phyloP scores from a whole-genome alignment of 148 eudicot genomes.

The Chenopodium quinoa region DNA sequence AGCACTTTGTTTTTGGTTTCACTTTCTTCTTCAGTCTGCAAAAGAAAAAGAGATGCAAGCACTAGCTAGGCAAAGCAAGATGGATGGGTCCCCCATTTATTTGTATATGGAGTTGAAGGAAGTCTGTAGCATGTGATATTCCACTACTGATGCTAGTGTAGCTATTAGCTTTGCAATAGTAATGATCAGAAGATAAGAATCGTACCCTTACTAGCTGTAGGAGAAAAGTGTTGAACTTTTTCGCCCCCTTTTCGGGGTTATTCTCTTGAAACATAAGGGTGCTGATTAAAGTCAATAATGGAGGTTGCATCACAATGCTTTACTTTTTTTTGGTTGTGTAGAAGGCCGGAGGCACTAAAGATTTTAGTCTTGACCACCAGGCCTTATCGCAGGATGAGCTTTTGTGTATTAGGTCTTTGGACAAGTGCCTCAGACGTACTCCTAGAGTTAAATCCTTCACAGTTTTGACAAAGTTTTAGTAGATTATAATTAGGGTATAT shows the following conservation, averaged over 20 bases:
- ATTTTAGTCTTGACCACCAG: neutral
- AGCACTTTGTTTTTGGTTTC: constrained; percentile 4
- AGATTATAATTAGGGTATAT: too few relatives aligned
- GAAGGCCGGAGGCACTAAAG: neutral
- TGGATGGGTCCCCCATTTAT: constrained; percentile 31
- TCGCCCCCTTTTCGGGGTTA: neutral
- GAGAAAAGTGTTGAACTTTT: constrained; percentile 9
- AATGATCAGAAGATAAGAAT: constrained; percentile 26
- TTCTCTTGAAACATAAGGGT: neutral
- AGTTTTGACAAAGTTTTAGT: neutral
- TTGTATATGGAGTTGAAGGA: constrained; percentile 8
- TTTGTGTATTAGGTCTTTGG: neutral
- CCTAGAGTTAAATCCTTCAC: neutral
- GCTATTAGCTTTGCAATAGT: constrained; percentile 26
- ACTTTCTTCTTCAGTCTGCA: constrained; percentile 13
- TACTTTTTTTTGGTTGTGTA: neutral
- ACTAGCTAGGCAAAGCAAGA: constrained; percentile 37
- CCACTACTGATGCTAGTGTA: constrained; percentile 25
- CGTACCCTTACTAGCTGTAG: constrained; percentile 11
- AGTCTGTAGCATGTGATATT: constrained; percentile 28
- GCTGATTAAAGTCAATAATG: constrained; percentile 18
- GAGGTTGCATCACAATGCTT: constrained; percentile 5
- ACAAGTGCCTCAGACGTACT: neutral
- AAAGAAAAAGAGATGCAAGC: constrained; percentile 21
- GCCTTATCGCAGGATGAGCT: neutral